Base-by-base conservation (phyloP, 176 grass and related monocot genomes). In the Zoysia japonica region DNA sequence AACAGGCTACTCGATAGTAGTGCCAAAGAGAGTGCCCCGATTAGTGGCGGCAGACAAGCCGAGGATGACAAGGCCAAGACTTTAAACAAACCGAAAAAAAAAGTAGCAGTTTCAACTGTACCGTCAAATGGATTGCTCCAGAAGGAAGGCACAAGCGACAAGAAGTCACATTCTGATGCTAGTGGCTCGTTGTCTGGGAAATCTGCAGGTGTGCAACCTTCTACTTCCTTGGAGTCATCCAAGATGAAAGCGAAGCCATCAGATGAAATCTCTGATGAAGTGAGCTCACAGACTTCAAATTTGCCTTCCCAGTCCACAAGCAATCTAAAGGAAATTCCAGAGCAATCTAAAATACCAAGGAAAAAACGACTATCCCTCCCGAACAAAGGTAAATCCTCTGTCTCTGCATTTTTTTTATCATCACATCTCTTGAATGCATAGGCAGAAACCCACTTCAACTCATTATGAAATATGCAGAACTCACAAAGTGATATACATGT, bases 331-430 rank as follows among this genome's bases (percentile, higher is more conserved):
- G 96, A 93, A 88, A 91, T 90, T 42, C 78, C 82, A 16, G 65
- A 53, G 0, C 88, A 82, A 50, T 43, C 64, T 16, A 84, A 80
- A 51, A 43, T 77, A 37, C 79, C 86, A 49, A 85, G 71, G 0
- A 92, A 89, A 62, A 93, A 89, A 73, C 79, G 90, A 61, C 47
- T 95, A 50, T 99, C 96, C 53, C 86, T 95, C n/a, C 92, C 92
- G 62, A 95, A 84, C 74, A 91, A 71, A 38, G 87, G 92, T 94
- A 89, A 82, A 14, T 46, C 41, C 2, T 67, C 5, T 61, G 20
- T 7, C 15, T 71, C 1, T 50, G 9, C 17, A 9, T 28, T 28
- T 59, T 36, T 59, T 13, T 13, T 76, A 48, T 50, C 39, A 62
- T 16, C 41, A 5, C 10, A 35, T 20, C 16, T 70, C 8, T 16